Evolutionary conservation across 1,139 yeast species (phyloP).

Genomic region (Pichia sp.): DNA sequence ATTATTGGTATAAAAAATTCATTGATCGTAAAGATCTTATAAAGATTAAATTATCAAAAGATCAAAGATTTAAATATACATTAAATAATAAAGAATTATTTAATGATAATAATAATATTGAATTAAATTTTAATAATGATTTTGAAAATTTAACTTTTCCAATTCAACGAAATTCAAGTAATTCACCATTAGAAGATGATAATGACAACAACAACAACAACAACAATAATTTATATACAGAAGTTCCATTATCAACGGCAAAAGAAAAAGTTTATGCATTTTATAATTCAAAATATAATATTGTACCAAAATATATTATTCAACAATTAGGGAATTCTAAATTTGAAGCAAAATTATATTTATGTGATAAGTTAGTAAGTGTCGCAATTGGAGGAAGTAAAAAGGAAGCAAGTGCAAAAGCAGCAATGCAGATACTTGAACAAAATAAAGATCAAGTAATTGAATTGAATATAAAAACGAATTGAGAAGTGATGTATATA

Average conservation of each 20-base stretch:
- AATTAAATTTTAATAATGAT: not conserved
- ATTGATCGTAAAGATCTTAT: not conserved
- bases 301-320: constrained; percentile 8
- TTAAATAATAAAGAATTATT: not conserved
- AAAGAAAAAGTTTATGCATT: constrained; percentile 12
- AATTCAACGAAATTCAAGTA: not conserved
- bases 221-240: no score
- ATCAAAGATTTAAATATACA: constrained; percentile 1
- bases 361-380: not conserved
- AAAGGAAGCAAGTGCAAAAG: constrained; percentile 15
- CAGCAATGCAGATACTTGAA: constrained; percentile 12
- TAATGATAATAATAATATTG: not conserved
- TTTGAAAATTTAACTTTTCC: not conserved
- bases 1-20: constrained; percentile 11
- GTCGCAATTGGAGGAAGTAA: constrained; percentile 12
- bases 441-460: not conserved
- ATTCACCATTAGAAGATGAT: not conserved
- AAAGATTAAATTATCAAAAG: not conserved
- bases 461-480: no score
- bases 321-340: constrained; percentile 1
- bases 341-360: constrained; percentile 9
- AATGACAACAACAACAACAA: no score
- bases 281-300: constrained; percentile 6
- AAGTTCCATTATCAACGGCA: constrained; percentile 3
- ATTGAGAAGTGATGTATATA: no score